A percentile compares a stretch with the other conserved stretches of the same genome.
Conservation (phyloP, 345 rosid species). For the Ceriops decandra region DNA sequence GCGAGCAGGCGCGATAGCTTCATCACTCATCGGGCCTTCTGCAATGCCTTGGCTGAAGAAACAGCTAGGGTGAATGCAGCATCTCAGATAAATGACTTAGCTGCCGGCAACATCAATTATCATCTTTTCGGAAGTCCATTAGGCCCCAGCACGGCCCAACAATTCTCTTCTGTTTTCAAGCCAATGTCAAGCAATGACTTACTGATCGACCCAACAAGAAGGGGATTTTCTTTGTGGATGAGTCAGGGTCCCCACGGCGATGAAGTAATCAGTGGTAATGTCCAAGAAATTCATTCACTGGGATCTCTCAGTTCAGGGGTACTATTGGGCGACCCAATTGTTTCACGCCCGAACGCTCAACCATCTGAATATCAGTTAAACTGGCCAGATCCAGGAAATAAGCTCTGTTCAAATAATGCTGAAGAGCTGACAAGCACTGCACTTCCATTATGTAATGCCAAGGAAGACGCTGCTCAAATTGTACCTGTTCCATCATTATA, state of each 20-base stretch:
- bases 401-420: slow-evolving; percentile 21
- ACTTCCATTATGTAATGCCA: slow-evolving; percentile 29
- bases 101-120: slow-evolving; percentile 25
- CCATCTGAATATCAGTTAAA: slow-evolving; percentile 34
- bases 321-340: slow-evolving; percentile 23
- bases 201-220: slow-evolving; percentile 13
- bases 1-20: slow-evolving; percentile 84
- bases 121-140: slow-evolving; percentile 52
- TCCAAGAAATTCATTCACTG: slow-evolving; percentile 37
- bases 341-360: slow-evolving; percentile 28
- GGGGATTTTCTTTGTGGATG: slow-evolving; percentile 45
- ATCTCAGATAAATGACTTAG: slow-evolving; percentile 39
- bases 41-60: slow-evolving; percentile 96
- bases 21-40: slow-evolving; percentile 94
- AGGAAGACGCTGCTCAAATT: slow-evolving; percentile 36
- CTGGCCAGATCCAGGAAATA: slow-evolving; percentile 50
- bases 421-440: slow-evolving; percentile 38
- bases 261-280: slow-evolving; percentile 11
- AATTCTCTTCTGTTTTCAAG: slow-evolving; percentile 52
- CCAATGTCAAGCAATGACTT: slow-evolving; percentile 42
- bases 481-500: slow-evolving; percentile 71
- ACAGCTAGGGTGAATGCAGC: slow-evolving; percentile 84
- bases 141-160: slow-evolving; percentile 40
- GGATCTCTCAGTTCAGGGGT: slow-evolving; percentile 30
- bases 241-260: slow-evolving; percentile 30